Evolutionary conservation across 2,329 filamentous ascomycete species (phyloP).

Genomic region (Hypomyces rosellus): DNA sequence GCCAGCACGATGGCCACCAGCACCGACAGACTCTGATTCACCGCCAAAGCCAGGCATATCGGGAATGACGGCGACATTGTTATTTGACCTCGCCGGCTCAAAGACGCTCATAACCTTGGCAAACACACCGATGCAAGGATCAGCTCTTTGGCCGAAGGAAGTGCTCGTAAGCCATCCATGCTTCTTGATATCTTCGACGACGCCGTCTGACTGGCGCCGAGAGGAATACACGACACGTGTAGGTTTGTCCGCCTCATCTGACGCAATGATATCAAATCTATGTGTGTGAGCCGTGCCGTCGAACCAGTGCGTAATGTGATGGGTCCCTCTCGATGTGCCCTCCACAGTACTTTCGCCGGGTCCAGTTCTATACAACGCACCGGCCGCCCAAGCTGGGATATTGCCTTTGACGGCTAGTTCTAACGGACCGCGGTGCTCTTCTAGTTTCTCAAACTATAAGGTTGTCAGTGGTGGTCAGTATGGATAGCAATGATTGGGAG

Average conservation of each 20-base stretch:
- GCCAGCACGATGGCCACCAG: constrained; percentile 29
- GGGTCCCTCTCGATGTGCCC: constrained; percentile 51
- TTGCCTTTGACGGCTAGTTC: constrained; percentile 55
- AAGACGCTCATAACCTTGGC: constrained; percentile 63
- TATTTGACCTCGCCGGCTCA: constrained; percentile 36
- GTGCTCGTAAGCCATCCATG: constrained; percentile 51
- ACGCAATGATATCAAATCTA: constrained; percentile 60
- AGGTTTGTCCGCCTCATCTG: constrained; percentile 22
- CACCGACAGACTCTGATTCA: not conserved
- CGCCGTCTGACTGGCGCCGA: constrained; percentile 57
- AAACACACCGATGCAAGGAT: constrained; percentile 70
- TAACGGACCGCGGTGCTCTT: constrained; percentile 60
- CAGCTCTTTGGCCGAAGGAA: constrained; percentile 64
- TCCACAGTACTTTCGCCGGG: constrained; percentile 60
- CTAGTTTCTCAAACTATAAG: constrained; percentile 58
- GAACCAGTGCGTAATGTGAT: constrained; percentile 69
- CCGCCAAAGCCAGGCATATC: constrained; percentile 55
- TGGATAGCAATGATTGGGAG: not conserved
- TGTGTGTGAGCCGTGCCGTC: constrained; percentile 69
- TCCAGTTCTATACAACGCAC: constrained; percentile 67
- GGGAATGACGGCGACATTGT: constrained; percentile 59
- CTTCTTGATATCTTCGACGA: constrained; percentile 54
- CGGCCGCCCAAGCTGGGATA: constrained; percentile 67
- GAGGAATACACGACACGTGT: constrained; percentile 62
- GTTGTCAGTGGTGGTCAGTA: not conserved